Conservation (phyloP, 2,329 filamentous ascomycete genomes). For the Clonostachys solani region DNA sequence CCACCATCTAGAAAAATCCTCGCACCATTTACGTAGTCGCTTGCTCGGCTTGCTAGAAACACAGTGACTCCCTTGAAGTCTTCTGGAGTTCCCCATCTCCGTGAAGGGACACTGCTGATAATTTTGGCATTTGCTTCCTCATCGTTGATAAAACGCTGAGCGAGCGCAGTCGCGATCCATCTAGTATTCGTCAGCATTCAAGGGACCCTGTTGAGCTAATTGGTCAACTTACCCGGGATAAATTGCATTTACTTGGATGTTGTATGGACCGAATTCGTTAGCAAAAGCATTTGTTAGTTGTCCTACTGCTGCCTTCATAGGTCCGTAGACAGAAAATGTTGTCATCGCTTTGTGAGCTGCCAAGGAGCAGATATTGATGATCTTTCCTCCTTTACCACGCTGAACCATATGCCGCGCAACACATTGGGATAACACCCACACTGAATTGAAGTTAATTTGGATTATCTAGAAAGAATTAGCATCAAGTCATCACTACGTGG, state of each 20-base stretch:
- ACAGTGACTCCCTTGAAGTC: not conserved
- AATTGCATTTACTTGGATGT: conserved; percentile 8
- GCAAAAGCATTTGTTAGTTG: conserved; percentile 10
- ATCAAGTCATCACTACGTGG: not conserved
- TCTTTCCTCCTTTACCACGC: conserved; percentile 7
- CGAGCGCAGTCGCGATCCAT: not conserved
- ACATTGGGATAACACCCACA: conserved; percentile 6
- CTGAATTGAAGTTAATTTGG: conserved; percentile 3
- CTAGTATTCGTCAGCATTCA: not conserved
- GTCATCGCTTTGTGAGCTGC: conserved; percentile 7
- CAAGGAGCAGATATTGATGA: conserved; percentile 11
- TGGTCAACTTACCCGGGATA: conserved; percentile 2
- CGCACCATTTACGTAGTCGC: not conserved
- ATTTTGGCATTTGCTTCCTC: not conserved
- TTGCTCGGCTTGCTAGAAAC: not conserved
- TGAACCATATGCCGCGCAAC: conserved; percentile 7
- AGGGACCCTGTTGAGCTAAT: not conserved
- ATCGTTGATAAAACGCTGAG: not conserved
- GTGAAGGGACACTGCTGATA: not conserved
- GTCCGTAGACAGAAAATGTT: conserved; percentile 9
- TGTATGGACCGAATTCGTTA: conserved; percentile 8
- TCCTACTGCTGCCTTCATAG: conserved; percentile 9
- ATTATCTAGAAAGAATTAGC: not conserved
- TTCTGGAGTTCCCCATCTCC: not conserved
- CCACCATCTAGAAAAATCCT: not conserved